A percentile compares a stretch with the other conserved stretches of the same genome.
These are phyloP conservation scores for Claviceps pusilla DNA, from an alignment of 2,329 filamentous ascomycete species.

Conservation along the genomic window DNA sequence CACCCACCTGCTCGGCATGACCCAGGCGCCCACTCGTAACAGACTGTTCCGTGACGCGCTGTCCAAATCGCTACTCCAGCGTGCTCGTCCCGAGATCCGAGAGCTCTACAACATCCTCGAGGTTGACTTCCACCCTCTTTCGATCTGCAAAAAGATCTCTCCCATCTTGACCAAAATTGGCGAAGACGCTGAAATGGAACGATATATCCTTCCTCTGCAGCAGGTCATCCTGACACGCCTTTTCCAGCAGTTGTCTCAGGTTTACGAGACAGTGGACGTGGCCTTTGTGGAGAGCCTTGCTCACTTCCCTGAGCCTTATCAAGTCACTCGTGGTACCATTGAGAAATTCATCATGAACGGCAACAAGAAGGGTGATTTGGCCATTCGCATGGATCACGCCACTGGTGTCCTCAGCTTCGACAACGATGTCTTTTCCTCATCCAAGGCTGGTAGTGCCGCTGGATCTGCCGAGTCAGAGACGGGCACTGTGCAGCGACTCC, in stretches of 20 bases:
- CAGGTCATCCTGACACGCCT: conserved; percentile 96
- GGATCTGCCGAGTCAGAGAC: conserved; percentile 79
- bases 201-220: conserved; percentile 88
- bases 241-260: conserved; percentile 97
- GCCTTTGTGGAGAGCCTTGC: conserved; percentile 86
- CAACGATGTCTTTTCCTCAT: conserved; percentile 93
- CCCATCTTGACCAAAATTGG: conserved; percentile 91
- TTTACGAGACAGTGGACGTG: conserved; percentile 95
- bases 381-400: conserved; percentile 90
- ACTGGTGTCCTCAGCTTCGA: conserved; percentile 94
- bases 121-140: conserved; percentile 96
- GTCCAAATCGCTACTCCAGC: conserved; percentile 86
- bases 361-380: conserved; percentile 97
- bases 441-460: conserved; percentile 72
- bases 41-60: conserved; percentile 91
- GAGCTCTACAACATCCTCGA: conserved; percentile 98
- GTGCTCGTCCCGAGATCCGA: conserved; percentile 83
- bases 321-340: conserved; percentile 77
- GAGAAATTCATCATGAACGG: conserved; percentile 99
- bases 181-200: conserved; percentile 87
- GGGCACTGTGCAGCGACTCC: conserved; percentile 79
- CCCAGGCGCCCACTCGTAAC: conserved; percentile 70
- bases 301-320: conserved; percentile 90
- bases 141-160: conserved; percentile 97
- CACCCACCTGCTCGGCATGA: conserved; percentile 91